Percentiles rank a stretch among this genome's conserved stretches.
Evolutionary conservation across 2,329 filamentous ascomycete species (phyloP).

Genomic region (Exophiala phaeomuriformis): DNA sequence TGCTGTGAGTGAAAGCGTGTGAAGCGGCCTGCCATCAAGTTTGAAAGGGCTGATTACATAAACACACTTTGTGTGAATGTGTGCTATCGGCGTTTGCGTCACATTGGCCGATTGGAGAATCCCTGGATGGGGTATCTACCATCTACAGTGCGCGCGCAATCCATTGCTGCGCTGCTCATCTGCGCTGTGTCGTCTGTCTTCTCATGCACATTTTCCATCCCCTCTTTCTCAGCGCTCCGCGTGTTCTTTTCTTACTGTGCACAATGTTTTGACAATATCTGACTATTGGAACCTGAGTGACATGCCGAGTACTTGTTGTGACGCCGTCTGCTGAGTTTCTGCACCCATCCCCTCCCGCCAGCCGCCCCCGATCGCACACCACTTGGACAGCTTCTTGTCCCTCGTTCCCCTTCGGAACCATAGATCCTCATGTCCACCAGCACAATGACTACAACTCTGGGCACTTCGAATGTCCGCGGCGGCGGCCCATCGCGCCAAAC

Average conservation of each 20-base stretch:
- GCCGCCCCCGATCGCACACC: slow-evolving; percentile 6
- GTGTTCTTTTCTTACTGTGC: neutral
- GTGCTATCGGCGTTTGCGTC: too few relatives aligned
- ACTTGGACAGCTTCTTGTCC: slow-evolving; percentile 7
- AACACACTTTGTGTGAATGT: too few relatives aligned
- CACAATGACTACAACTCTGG: slow-evolving; percentile 24
- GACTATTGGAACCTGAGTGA: neutral
- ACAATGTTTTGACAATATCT: slow-evolving; percentile 1
- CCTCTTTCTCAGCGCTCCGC: neutral
- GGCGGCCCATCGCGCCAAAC: slow-evolving; percentile 36
- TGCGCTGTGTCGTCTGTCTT: too few relatives aligned
- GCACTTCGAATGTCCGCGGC: slow-evolving; percentile 27
- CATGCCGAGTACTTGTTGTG: neutral
- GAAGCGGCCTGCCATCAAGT: too few relatives aligned
- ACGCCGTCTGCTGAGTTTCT: neutral
- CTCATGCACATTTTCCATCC: neutral
- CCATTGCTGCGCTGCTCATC: too few relatives aligned
- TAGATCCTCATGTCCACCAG: slow-evolving; percentile 20
- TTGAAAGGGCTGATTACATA: too few relatives aligned
- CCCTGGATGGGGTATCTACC: too few relatives aligned
- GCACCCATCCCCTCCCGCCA: slow-evolving; percentile 1
- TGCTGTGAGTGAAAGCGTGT: too few relatives aligned
- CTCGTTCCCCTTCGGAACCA: slow-evolving; percentile 1
- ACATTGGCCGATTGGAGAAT: too few relatives aligned
- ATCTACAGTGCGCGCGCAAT: too few relatives aligned